Conservation (phyloP, 2,329 filamentous ascomycete genomes). For the Cladorrhinum sp. region DNA sequence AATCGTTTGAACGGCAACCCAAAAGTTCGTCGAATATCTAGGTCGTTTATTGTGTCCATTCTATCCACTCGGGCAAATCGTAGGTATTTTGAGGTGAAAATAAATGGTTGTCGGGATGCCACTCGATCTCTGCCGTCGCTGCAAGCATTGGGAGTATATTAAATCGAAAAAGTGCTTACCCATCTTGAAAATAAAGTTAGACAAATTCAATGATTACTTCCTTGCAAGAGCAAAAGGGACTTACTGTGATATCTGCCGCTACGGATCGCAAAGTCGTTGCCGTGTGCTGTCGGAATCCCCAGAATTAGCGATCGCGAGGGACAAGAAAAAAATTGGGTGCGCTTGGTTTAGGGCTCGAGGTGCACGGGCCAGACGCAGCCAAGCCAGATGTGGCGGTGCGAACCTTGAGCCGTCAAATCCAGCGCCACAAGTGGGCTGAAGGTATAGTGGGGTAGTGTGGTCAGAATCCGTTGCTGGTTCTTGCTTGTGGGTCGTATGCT, state of each 20-base stretch:
- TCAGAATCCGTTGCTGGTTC: background rate
- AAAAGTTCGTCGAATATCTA: background rate
- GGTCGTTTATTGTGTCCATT: background rate
- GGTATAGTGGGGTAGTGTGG: slow-evolving; percentile 1
- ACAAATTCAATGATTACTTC: background rate
- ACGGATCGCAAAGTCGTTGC: slow-evolving; percentile 36
- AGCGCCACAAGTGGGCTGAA: slow-evolving; percentile 12
- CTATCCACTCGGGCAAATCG: background rate
- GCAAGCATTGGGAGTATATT: slow-evolving; percentile 15
- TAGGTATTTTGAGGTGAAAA: background rate
- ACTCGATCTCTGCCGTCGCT: slow-evolving; percentile 14
- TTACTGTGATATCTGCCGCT: slow-evolving; percentile 48
- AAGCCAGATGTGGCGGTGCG: slow-evolving; percentile 23
- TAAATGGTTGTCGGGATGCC: slow-evolving; percentile 7
- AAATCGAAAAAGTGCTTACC: slow-evolving; percentile 48
- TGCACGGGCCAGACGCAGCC: slow-evolving; percentile 23
- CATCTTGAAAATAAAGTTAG: slow-evolving; percentile 47
- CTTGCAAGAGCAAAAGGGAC: slow-evolving; percentile 30
- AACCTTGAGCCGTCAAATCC: background rate
- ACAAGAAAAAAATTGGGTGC: slow-evolving; percentile 28
- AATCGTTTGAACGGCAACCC: background rate
- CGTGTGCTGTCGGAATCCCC: slow-evolving; percentile 37
- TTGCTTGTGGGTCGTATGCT: background rate
- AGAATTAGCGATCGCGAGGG: slow-evolving; percentile 28
- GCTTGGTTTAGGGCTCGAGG: slow-evolving; percentile 30